Base-by-base conservation (phyloP, 805 yeast species). In the Candida morakotiae region DNA sequence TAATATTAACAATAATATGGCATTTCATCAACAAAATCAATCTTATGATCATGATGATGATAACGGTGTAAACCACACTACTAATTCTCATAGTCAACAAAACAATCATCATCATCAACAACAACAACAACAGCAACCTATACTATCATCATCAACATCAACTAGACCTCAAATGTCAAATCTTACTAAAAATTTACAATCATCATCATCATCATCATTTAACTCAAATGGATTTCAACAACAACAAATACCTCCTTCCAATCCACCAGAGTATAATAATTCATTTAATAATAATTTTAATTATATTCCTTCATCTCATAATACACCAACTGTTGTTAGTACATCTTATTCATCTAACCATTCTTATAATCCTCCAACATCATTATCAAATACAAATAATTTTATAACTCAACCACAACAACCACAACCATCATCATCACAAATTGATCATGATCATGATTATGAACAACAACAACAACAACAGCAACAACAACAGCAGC, bases 331-430 rank as follows among this genome's bases (percentile, higher is more conserved):
- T 5, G 64, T 62, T 24, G 62, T 67, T 18, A 58, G 69, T 35
- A 52, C 66, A 10, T 62, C 73, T n/a, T 68, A 69, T 42, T 53
- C 69, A 11, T 60, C 68, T n/a, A 57, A 59, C 43, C 59, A 58
- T 43, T 62, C 69, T 18, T 59, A 53, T 45, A 62, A 59, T 22
- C n/a, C n/a, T n/a, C 20, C 37, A 26, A 14, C 16, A 11, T 23
- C 46, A 37, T 21, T 29, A 39, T 65, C 60, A 42, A 60, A 52
- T 18, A 24, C 38, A 10, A 46, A 42, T 25, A 42, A 43, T 21
- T 41, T 43, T 25, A 41, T 34, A 21, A 25, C 45, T 39, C 52
- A 45, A 24, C 43, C 31, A 11, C 27, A 13, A 10, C 6, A 5
- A 5, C 2, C 22, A 10, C 23, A 35, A 28, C 19, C 36, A 9